Conservation (phyloP, 202 grass and related monocot genomes). For the Digitaria exilis region DNA sequence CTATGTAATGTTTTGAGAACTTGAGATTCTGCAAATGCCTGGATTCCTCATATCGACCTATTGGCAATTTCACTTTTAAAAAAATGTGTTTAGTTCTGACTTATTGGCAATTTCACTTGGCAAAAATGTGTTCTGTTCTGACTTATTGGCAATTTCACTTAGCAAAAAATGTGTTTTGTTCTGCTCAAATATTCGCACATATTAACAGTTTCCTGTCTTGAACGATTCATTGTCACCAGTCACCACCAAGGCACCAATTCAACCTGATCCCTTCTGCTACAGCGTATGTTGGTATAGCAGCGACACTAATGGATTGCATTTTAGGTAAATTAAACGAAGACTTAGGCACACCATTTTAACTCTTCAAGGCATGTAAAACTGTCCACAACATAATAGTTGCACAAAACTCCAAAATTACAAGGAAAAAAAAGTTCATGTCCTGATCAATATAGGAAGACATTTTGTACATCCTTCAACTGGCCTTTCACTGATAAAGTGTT, state of each 20-base stretch:
- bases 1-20: not conserved
- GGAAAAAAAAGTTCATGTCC: not conserved
- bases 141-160: no score
- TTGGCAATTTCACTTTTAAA: not conserved
- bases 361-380: not conserved
- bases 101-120: no score
- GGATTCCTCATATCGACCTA: no score
- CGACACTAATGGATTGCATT: no score
- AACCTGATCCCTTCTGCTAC: not conserved
- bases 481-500: not conserved
- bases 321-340: no score
- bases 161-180: not conserved
- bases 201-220: no score
- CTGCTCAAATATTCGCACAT: not conserved
- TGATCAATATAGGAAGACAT: not conserved
- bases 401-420: not conserved
- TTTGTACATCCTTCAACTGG: not conserved
- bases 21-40: not conserved
- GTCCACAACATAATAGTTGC: slow-evolving; percentile 1
- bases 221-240: no score
- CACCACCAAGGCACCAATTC: no score
- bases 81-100: no score
- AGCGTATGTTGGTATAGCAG: no score
- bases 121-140: no score
- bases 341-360: no score